A percentile compares a stretch with the other conserved stretches of the same genome.
phyloP scores from a whole-genome alignment of 1,284 basidiomycete species.

The Mycosarcoma maydis region DNA sequence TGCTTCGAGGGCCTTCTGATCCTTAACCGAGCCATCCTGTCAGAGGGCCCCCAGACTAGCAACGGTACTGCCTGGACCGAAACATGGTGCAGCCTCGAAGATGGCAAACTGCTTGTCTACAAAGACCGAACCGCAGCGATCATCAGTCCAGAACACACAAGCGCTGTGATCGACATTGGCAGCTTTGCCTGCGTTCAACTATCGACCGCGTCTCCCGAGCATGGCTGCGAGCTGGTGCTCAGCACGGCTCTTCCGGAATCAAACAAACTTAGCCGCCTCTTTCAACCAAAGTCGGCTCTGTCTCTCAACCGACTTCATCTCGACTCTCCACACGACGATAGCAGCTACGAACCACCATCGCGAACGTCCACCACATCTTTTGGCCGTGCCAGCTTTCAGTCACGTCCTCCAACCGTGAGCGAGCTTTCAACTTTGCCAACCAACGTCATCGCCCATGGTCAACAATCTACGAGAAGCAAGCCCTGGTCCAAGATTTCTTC shows the following conservation, averaged over 20 bases:
- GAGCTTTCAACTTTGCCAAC: neutral
- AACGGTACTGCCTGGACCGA: conserved; percentile 25
- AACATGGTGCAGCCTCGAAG: conserved; percentile 42
- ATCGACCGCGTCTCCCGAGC: neutral
- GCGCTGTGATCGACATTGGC: conserved; percentile 20
- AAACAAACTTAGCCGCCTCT: conserved; percentile 2
- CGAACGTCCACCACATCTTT: conserved; percentile 3
- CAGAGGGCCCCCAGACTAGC: conserved; percentile 18
- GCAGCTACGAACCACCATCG: conserved; percentile 1
- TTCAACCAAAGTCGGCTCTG: conserved; percentile 18
- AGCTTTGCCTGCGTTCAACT: conserved; percentile 9
- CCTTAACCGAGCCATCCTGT: conserved; percentile 18
- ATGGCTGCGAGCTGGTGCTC: conserved; percentile 13
- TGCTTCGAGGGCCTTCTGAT: conserved; percentile 31
- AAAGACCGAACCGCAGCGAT: conserved; percentile 32
- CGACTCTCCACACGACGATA: neutral
- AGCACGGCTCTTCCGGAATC: conserved; percentile 6
- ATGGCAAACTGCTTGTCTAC: conserved; percentile 36
- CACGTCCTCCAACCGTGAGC: neutral
- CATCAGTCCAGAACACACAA: conserved; percentile 17
- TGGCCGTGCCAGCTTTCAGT: conserved; percentile 12
- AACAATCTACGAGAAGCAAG: neutral
- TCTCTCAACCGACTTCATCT: conserved; percentile 10
- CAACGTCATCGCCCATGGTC: conserved; percentile 1
- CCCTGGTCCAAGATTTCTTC: conserved; percentile 22